A percentile compares a stretch with the other conserved stretches of the same genome.
Conservation (phyloP, 108 stramenopile species). For the Cyclotella sp. region DNA sequence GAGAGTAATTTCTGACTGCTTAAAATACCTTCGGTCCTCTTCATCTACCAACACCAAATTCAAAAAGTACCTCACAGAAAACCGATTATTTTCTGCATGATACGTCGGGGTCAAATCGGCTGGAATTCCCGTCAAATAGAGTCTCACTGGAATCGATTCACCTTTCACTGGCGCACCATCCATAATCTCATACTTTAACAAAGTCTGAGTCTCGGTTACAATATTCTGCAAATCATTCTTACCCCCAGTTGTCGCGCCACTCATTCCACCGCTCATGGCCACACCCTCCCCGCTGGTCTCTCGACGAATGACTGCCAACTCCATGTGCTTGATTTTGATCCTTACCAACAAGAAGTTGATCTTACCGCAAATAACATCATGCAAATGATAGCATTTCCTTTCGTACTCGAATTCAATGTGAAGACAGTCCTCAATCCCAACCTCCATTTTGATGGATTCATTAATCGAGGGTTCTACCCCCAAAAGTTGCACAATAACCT, state of each 20-base stretch:
- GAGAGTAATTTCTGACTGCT: slow-evolving; percentile 98
- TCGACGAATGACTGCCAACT: slow-evolving; percentile 96
- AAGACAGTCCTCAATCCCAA: slow-evolving; percentile 99
- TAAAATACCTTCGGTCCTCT: slow-evolving; percentile 99
- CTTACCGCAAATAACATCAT: slow-evolving; percentile 95
- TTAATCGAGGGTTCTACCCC: slow-evolving; percentile 76
- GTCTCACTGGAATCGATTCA: slow-evolving; percentile 86
- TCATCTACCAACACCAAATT: slow-evolving; percentile 99
- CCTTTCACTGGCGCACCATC: slow-evolving; percentile 98
- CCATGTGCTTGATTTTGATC: slow-evolving; percentile 99
- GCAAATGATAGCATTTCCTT: slow-evolving; percentile 88
- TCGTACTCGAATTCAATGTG: slow-evolving; percentile 99
- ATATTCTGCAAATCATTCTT: slow-evolving; percentile 62
- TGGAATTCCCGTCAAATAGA: slow-evolving; percentile 91
- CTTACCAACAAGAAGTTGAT: slow-evolving; percentile 97
- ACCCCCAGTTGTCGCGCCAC: slow-evolving; percentile 16
- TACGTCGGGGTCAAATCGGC: slow-evolving; percentile 99
- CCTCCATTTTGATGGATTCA: slow-evolving; percentile 98
- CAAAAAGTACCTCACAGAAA: slow-evolving; percentile 96
- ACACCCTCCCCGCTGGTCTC: slow-evolving; percentile 93
- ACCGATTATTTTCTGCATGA: slow-evolving; percentile 91
- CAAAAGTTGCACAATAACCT: slow-evolving; percentile 90
- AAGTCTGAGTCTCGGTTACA: slow-evolving; percentile 96
- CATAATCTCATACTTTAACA: slow-evolving; percentile 99
- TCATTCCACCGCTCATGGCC: slow-evolving; percentile 53